Conservation (phyloP, 1,284 basidiomycete genomes). For the Grifola frondosa region DNA sequence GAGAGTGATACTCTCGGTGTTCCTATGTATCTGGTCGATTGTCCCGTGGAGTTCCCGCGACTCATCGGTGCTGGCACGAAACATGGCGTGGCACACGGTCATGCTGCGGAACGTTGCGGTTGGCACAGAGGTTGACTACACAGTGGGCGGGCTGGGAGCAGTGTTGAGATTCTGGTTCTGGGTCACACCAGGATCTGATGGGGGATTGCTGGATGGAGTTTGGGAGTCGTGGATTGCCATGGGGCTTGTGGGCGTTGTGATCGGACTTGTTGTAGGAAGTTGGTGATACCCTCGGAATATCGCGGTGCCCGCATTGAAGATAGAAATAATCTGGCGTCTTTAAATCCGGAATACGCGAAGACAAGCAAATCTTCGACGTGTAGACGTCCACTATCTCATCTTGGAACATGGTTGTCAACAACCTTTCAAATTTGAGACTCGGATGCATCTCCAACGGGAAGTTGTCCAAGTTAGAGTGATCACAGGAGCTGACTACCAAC, state of each 20-base stretch:
- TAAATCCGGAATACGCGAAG: too few species aligned
- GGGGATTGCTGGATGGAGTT: background rate
- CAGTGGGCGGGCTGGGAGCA: constrained; percentile 19
- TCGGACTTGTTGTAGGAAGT: constrained; percentile 4
- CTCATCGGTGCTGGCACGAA: too few species aligned
- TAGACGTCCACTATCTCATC: too few species aligned
- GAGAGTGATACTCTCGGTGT: constrained; percentile 7
- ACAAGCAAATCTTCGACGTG: too few species aligned
- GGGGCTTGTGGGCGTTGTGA: constrained; percentile 4
- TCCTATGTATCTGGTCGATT: constrained; percentile 14
- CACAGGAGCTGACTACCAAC: too few species aligned
- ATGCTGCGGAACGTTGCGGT: constrained; percentile 25
- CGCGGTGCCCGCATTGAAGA: too few species aligned
- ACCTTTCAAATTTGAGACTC: too few species aligned
- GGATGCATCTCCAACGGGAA: too few species aligned
- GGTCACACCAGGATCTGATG: constrained; percentile 16
- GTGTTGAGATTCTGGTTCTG: constrained; percentile 25
- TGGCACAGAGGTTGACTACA: constrained; percentile 16
- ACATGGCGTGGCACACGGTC: constrained; percentile 28
- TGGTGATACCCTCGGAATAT: too few species aligned
- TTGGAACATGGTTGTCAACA: too few species aligned
- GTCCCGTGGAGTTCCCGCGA: constrained; percentile 17
- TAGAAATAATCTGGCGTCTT: too few species aligned
- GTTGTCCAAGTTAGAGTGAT: too few species aligned
- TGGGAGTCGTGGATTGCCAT: constrained; percentile 6